Percentiles rank a stretch among this genome's conserved stretches.
These are phyloP conservation scores for Suillus tomentosus DNA, from an alignment of 768 basidiomycete species.

Conservation along the genomic window DNA sequence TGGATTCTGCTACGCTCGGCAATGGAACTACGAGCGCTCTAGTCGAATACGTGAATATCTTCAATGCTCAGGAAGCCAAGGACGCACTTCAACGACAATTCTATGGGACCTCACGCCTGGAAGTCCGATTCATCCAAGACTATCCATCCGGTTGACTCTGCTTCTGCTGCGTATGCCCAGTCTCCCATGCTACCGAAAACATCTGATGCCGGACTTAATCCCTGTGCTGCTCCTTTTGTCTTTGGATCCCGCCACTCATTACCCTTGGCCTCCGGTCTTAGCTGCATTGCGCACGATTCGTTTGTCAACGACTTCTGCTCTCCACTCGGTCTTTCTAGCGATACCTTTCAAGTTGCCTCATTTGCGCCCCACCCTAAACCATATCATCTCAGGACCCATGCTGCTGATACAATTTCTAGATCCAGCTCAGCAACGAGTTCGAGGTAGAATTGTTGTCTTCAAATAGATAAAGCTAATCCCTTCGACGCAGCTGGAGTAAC, in stretches of 20 bases:
- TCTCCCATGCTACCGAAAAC: conserved; percentile 14
- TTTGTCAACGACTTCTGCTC: conserved; percentile 11
- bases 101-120: conserved; percentile 52
- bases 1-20: conserved; percentile 37
- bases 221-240: conserved; percentile 35
- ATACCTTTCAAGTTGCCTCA: conserved; percentile 17
- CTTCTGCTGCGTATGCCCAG: conserved; percentile 14
- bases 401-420: conserved; percentile 30
- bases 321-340: conserved; percentile 22
- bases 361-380: conserved; percentile 29
- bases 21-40: conserved; percentile 53
- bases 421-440: conserved; percentile 37
- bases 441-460: conserved; percentile 25
- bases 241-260: conserved; percentile 18
- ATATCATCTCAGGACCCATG: conserved; percentile 17
- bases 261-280: conserved; percentile 6
- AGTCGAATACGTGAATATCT: conserved; percentile 61
- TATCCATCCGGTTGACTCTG: conserved; percentile 9
- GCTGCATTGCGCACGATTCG: conserved; percentile 9
- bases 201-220: conserved; percentile 31
- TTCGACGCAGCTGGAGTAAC: conserved; percentile 31
- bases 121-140: conserved; percentile 39
- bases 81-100: conserved; percentile 60
- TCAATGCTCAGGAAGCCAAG: conserved; percentile 65
- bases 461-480: conserved; percentile 3